These are phyloP conservation scores for Pholiota adiposa DNA, from an alignment of 1,284 basidiomycete genomes.

Conservation along the genomic window DNA sequence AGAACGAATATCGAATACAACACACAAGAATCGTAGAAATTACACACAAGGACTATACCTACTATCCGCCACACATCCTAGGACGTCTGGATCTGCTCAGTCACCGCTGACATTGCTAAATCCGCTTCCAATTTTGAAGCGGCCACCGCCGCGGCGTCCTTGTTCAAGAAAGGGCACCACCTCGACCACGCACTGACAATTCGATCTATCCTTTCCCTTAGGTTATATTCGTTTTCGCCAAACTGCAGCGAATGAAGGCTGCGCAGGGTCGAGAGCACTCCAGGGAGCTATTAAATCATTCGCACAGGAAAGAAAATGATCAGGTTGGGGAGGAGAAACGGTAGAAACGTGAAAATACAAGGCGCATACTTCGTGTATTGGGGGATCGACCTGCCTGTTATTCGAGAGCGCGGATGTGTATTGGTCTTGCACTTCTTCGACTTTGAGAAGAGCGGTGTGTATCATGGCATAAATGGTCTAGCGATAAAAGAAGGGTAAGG, in stretches of 20 bases:
- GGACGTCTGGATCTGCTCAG: too few species aligned
- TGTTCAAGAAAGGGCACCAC: constrained; percentile 22
- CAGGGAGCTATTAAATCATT: constrained; percentile 29
- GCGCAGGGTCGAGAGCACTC: constrained; percentile 23
- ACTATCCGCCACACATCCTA: too few species aligned
- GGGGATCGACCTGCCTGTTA: background rate
- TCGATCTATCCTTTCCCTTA: constrained; percentile 20
- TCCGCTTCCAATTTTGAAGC: background rate
- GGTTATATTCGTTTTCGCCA: constrained; percentile 24
- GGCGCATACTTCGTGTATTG: constrained; percentile 6
- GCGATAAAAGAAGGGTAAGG: too few species aligned
- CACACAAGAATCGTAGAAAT: too few species aligned
- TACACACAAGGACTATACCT: too few species aligned
- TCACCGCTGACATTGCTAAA: too few species aligned
- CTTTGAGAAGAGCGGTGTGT: constrained; percentile 22
- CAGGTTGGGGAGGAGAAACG: background rate
- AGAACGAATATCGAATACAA: too few species aligned
- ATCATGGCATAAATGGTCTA: constrained; percentile 26
- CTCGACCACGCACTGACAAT: constrained; percentile 24
- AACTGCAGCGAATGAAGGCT: constrained; percentile 22
- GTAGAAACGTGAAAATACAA: constrained; percentile 10
- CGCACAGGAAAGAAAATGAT: background rate
- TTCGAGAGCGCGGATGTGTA: constrained; percentile 19
- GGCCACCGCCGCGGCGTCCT: background rate
- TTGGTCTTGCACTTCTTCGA: constrained; percentile 24